Percentiles rank a stretch among this genome's conserved stretches.
These are phyloP conservation scores for Prunus persica DNA, from an alignment of 306 rosid species.

Conservation along the genomic window Prunus_persica_NCBIv2 NC_034016.1:18213001-18213500, in stretches of 20 bases:
- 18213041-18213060: not conserved
- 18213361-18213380: slow-evolving; percentile 58
- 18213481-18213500: slow-evolving; percentile 88
- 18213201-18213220: slow-evolving; percentile 73
- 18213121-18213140: slow-evolving; percentile 57
- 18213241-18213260: slow-evolving; percentile 92
- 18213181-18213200: slow-evolving; percentile 74
- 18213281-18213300: slow-evolving; percentile 74
- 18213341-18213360: slow-evolving; percentile 48
- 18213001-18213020: not conserved
- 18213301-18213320: slow-evolving; percentile 66
- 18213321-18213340: slow-evolving; percentile 62
- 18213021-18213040: not conserved
- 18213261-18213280: slow-evolving; percentile 82
- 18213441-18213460: slow-evolving; percentile 77
- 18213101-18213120: not conserved
- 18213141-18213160: slow-evolving; percentile 50
- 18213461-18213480: slow-evolving; percentile 85
- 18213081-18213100: not conserved
- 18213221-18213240: slow-evolving; percentile 88
- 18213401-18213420: slow-evolving; percentile 92
- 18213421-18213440: slow-evolving; percentile 89
- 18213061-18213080: not conserved
- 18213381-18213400: slow-evolving; percentile 83
- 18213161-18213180: slow-evolving; percentile 81